Conservation (phyloP, 1,139 yeast species). For the Candida tropicalis region DNA sequence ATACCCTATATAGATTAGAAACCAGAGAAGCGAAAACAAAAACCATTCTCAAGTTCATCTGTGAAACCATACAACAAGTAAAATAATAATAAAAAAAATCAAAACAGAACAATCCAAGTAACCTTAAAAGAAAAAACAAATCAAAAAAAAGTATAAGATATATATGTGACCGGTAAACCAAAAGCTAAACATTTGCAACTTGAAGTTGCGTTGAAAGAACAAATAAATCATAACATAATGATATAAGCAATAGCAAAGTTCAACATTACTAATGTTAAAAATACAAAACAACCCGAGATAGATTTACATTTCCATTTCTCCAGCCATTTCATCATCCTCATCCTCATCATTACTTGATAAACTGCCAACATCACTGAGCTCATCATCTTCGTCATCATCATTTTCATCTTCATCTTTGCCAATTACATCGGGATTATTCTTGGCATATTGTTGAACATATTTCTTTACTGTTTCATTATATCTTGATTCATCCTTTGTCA, state of each 20-base stretch:
- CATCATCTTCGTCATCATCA: constrained; percentile 51
- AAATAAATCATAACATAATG: background rate
- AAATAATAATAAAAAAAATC: background rate
- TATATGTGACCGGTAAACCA: background rate
- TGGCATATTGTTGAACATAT: constrained; percentile 77
- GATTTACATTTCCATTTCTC: constrained; percentile 11
- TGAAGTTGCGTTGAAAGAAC: background rate
- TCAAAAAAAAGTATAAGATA: too few species aligned
- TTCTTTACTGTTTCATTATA: constrained; percentile 73
- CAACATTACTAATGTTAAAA: background rate
- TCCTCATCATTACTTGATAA: constrained; percentile 52
- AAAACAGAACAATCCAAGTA: constrained; percentile 1
- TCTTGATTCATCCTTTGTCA: constrained; percentile 67
- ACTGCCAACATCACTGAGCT: constrained; percentile 51
- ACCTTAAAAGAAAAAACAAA: background rate
- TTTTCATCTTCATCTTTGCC: constrained; percentile 39
- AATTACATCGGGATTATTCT: constrained; percentile 23
- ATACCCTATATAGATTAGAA: background rate
- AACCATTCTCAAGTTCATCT: background rate
- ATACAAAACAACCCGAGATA: background rate
- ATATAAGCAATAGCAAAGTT: background rate
- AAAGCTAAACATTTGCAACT: background rate
- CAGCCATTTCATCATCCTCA: constrained; percentile 29
- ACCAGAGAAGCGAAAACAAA: background rate
- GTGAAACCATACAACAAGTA: too few species aligned